phyloP scores from a whole-genome alignment of 169 alveolate species.

The Plasmodium knowlesi region DNA sequence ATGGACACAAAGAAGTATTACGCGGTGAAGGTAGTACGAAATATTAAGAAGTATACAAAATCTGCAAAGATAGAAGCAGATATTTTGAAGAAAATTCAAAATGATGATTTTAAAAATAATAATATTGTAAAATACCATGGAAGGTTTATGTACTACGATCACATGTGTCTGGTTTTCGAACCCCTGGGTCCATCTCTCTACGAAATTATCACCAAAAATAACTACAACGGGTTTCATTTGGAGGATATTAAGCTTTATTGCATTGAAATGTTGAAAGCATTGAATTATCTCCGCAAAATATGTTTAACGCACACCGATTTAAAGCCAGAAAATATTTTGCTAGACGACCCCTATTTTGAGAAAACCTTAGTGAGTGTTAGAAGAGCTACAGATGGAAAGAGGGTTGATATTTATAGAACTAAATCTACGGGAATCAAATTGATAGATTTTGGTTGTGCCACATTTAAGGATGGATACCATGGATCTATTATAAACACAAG shows the following conservation, averaged over 20 bases:
- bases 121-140: conserved; percentile 92
- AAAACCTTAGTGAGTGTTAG: conserved; percentile 80
- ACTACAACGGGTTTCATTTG: conserved; percentile 93
- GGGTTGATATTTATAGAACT: conserved; percentile 81
- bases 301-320: conserved; percentile 98
- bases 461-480: conserved; percentile 95
- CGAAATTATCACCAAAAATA: conserved; percentile 94
- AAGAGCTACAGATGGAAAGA: conserved; percentile 79
- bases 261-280: conserved; percentile 92
- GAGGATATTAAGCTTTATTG: conserved; percentile 94
- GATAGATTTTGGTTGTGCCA: conserved; percentile 99
- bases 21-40: conserved; percentile 95
- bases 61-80: conserved; percentile 98
- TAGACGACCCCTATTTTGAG: conserved; percentile 86
- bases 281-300: conserved; percentile 92
- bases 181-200: conserved; percentile 95
- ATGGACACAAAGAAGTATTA: conserved; percentile 82
- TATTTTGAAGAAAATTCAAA: conserved; percentile 86
- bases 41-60: conserved; percentile 94
- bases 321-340: conserved; percentile 97
- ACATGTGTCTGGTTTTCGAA: conserved; percentile 96
- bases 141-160: conserved; percentile 90
- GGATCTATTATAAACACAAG: conserved; percentile 97
- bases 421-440: conserved; percentile 91
- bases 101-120: conserved; percentile 89